Evolutionary conservation across 495 filamentous ascomycete genomes (phyloP).

Genomic region (Ramalina intermedia): DNA sequence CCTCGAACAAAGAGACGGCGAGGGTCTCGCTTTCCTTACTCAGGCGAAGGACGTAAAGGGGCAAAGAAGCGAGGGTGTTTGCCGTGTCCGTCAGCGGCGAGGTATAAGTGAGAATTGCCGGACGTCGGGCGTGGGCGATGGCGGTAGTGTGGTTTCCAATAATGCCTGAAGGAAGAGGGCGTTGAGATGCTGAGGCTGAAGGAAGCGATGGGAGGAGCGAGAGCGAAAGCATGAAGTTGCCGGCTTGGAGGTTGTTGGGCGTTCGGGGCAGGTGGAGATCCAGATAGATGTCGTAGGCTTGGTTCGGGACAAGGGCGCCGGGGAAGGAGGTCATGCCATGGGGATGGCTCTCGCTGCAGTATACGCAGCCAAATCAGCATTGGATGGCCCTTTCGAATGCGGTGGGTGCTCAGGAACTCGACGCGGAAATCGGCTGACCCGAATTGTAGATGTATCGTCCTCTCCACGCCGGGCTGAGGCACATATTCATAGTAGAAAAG

Average conservation of each 20-base stretch:
- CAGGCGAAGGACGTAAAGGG: slow-evolving; percentile 46
- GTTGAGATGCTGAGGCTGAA: background rate
- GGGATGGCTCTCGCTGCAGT: slow-evolving; percentile 24
- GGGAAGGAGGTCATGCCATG: slow-evolving; percentile 30
- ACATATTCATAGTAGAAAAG: slow-evolving; percentile 75
- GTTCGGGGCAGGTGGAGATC: slow-evolving; percentile 57
- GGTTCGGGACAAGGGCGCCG: slow-evolving; percentile 27
- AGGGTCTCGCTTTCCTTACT: slow-evolving; percentile 41
- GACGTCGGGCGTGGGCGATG: slow-evolving; percentile 36
- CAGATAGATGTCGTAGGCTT: slow-evolving; percentile 54
- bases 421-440: slow-evolving; percentile 32
- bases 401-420: background rate
- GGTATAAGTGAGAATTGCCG: slow-evolving; percentile 52
- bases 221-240: slow-evolving; percentile 94
- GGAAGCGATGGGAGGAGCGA: slow-evolving; percentile 31
- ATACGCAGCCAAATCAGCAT: background rate
- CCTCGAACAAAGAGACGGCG: slow-evolving; percentile 57
- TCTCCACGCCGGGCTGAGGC: slow-evolving; percentile 50
- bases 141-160: slow-evolving; percentile 10
- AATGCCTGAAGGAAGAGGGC: slow-evolving; percentile 8
- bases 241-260: slow-evolving; percentile 37
- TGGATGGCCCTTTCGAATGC: background rate
- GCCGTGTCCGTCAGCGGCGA: slow-evolving; percentile 42
- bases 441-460: slow-evolving; percentile 69
- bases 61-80: slow-evolving; percentile 36